Percentiles rank a stretch among this genome's conserved stretches.
Conservation (phyloP, 148 eudicot species). For the Chenopodium suecicum region DNA sequence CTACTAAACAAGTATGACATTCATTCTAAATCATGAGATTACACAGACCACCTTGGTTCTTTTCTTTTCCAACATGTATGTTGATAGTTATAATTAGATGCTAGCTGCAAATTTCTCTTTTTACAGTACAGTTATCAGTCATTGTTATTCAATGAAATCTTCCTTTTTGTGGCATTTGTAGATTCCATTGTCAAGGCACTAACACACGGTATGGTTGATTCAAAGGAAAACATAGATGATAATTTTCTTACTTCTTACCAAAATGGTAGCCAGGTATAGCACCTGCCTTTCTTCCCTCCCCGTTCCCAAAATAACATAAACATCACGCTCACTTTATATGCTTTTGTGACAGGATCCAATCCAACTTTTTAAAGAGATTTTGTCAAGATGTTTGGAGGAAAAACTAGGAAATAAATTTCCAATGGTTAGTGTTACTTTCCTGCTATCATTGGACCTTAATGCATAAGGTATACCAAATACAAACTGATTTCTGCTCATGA, state of each 20-base stretch:
- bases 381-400: constrained; percentile 59
- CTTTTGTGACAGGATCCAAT: constrained; percentile 43
- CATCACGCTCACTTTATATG: background rate
- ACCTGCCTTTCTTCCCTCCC: background rate
- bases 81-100: background rate
- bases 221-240: constrained; percentile 76
- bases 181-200: constrained; percentile 62
- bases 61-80: background rate
- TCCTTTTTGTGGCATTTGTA: constrained; percentile 24
- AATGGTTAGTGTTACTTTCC: constrained; percentile 41
- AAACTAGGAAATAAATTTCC: constrained; percentile 42
- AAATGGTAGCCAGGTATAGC: constrained; percentile 50
- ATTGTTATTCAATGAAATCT: background rate
- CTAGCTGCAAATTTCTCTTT: background rate
- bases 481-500: constrained; percentile 3
- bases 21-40: background rate
- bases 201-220: constrained; percentile 54
- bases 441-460: background rate
- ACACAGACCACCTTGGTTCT: background rate
- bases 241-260: constrained; percentile 49
- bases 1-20: background rate
- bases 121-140: background rate
- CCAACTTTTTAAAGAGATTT: constrained; percentile 44
- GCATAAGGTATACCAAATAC: background rate
- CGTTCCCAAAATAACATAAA: background rate